Evolutionary conservation across 208 protist genomes (phyloP).

Genomic region (Crithidia acanthocephali): DNA sequence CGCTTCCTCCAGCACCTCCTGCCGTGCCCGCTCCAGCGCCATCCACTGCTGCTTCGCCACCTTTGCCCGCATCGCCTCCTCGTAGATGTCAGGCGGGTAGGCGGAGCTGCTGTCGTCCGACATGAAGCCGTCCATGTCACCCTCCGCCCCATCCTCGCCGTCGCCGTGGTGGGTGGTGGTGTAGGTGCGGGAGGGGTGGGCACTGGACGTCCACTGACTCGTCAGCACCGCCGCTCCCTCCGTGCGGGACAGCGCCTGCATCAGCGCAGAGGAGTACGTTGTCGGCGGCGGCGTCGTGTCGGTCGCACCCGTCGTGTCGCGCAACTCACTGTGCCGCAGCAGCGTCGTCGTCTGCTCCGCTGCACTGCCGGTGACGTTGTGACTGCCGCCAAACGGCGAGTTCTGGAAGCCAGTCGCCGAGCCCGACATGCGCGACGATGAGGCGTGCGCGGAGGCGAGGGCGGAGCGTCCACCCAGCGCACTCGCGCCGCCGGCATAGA

Average conservation of each 20-base stretch:
- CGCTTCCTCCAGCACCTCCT: slow-evolving; percentile 68
- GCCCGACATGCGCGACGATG: neutral
- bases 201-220: slow-evolving; percentile 18
- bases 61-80: slow-evolving; percentile 71
- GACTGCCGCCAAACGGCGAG: slow-evolving; percentile 17
- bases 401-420: neutral
- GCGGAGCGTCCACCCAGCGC: no score
- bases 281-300: slow-evolving; percentile 11
- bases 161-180: slow-evolving; percentile 3
- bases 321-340: slow-evolving; percentile 1
- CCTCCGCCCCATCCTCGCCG: neutral
- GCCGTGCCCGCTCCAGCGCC: slow-evolving; percentile 70
- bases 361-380: neutral
- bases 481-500: neutral
- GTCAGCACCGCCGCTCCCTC: slow-evolving; percentile 43
- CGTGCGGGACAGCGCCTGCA: slow-evolving; percentile 62
- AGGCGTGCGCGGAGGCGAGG: neutral
- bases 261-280: slow-evolving; percentile 54
- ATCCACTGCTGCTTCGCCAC: slow-evolving; percentile 86
- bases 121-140: neutral
- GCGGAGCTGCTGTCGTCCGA: slow-evolving; percentile 6
- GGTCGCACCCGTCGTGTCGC: neutral
- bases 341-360: slow-evolving; percentile 2
- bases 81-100: slow-evolving; percentile 56
- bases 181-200: slow-evolving; percentile 11